Evolutionary conservation across 2,329 filamentous ascomycete genomes (phyloP), one percentile per base, ranked within the genome.

Genomic region (Alternaria dauci): DNA sequence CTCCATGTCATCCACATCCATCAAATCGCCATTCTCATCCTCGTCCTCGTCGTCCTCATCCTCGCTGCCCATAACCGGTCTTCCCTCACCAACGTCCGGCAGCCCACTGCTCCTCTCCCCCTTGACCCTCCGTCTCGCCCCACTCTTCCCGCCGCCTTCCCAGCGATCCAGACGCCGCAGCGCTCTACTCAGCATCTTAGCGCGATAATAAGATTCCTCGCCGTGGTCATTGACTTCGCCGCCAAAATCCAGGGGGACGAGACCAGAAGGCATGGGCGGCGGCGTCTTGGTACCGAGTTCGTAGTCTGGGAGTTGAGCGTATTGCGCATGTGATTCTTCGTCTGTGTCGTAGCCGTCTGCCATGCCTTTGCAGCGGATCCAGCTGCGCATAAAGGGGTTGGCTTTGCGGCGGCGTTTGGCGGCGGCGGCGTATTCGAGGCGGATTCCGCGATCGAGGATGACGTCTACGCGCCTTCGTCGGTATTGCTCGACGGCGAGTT

Each of bases 391-490:
- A 55, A 94, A 84, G 8, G 87, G 83, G 12, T 91, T 90, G 59
- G 93, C 88, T 55, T 84, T 81, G 20, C 86, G 85, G 5, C 91
- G 86, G 18, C 80, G 72, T 68, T 88, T 88, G 47, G 88, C 87
- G 12, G 88, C 85, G 56, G 82, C 82, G 72, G 88, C 86, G 71
- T 93, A 89, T 52, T 87, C 83, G 65, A 84, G 85, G 50, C 90
- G 87, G 34, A 94, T 81, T 30, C 90, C 89, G n/a, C 89, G 87
- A 67, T 92, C 89, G 16, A 95, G 85, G 52, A 93, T 91, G 70
- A 93, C 90, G 71, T 93, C 90, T n/a, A 94, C 91, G 6, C 91
- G 88, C 71, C 92, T 88, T 62, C 88, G 90, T 18, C 92, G 85
- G 76, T 94, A 93, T 56, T 89, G 86, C 76, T 93, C 91, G 1